These are phyloP conservation scores for Chalciporus sp. DNA, from an alignment of 1,284 basidiomycete genomes.

Conservation along the genomic window DNA sequence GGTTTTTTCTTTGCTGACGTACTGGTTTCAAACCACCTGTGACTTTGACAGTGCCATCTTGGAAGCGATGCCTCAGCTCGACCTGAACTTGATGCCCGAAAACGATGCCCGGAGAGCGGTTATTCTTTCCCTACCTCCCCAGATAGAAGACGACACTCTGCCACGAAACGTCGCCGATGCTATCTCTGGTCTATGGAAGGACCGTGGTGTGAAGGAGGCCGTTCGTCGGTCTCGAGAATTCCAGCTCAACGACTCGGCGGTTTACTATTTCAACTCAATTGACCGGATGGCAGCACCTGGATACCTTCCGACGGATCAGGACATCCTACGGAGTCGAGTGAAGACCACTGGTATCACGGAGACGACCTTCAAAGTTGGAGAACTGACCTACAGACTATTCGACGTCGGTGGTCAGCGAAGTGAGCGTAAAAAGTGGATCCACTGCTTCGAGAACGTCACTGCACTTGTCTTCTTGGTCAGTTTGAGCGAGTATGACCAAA, in stretches of 20 bases:
- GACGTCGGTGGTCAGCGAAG: conserved; percentile 95
- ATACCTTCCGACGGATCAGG: conserved; percentile 92
- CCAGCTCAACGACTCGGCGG: conserved; percentile 95
- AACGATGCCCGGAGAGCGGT: conserved; percentile 78
- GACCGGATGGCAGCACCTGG: conserved; percentile 76
- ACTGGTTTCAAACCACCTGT: neutral
- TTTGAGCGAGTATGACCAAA: conserved; percentile 94
- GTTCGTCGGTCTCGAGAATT: conserved; percentile 89
- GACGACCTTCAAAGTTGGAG: conserved; percentile 91
- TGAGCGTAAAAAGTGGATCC: conserved; percentile 95
- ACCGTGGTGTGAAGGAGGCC: conserved; percentile 82
- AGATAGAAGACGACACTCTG: conserved; percentile 83
- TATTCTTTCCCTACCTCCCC: conserved; percentile 81
- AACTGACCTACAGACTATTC: conserved; percentile 90
- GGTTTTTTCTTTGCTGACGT: neutral
- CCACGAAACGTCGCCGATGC: conserved; percentile 83
- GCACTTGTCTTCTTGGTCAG: conserved; percentile 93
- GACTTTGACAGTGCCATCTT: conserved; percentile 72
- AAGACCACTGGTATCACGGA: conserved; percentile 98
- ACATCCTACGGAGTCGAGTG: conserved; percentile 91
- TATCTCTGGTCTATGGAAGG: conserved; percentile 86
- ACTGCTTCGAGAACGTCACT: conserved; percentile 97
- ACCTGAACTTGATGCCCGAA: conserved; percentile 63
- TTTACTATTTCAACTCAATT: conserved; percentile 95
- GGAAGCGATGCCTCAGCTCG: conserved; percentile 77